phyloP scores from a whole-genome alignment of 2,329 filamentous ascomycete species.

The Xylaria sp. region DNA sequence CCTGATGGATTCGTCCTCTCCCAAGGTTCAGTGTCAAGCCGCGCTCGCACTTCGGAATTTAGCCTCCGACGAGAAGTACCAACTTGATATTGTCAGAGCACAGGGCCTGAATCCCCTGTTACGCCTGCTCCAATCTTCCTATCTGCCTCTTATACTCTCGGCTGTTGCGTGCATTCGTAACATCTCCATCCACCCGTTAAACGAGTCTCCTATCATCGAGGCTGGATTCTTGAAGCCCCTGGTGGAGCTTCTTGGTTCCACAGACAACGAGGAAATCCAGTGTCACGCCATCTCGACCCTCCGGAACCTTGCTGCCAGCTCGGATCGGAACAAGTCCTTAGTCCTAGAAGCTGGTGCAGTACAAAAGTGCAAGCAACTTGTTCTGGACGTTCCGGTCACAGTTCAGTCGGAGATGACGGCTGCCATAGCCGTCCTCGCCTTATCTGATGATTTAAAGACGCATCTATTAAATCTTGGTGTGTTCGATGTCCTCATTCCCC shows the following conservation, averaged over 20 bases:
- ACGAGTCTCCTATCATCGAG: conserved; percentile 98
- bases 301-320: conserved; percentile 92
- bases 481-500: conserved; percentile 92
- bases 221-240: conserved; percentile 93
- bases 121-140: conserved; percentile 89
- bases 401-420: conserved; percentile 99
- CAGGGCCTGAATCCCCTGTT: conserved; percentile 84
- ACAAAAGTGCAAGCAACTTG: conserved; percentile 97
- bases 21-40: conserved; percentile 97
- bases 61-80: conserved; percentile 97
- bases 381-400: conserved; percentile 87
- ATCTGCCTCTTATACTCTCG: conserved; percentile 92
- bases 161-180: conserved; percentile 98
- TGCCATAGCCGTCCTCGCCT: conserved; percentile 92
- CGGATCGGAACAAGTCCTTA: conserved; percentile 96
- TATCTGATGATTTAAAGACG: conserved; percentile 94
- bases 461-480: conserved; percentile 90
- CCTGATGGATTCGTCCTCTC: conserved; percentile 95
- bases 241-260: conserved; percentile 90
- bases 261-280: conserved; percentile 98
- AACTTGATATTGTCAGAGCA: conserved; percentile 93
- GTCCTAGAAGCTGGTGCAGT: conserved; percentile 95
- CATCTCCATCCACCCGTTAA: conserved; percentile 96
- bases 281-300: conserved; percentile 98
- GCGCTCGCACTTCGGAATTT: conserved; percentile 91